phyloP scores from a whole-genome alignment of 495 filamentous ascomycete genomes.

The Arthonia radiata region DNA sequence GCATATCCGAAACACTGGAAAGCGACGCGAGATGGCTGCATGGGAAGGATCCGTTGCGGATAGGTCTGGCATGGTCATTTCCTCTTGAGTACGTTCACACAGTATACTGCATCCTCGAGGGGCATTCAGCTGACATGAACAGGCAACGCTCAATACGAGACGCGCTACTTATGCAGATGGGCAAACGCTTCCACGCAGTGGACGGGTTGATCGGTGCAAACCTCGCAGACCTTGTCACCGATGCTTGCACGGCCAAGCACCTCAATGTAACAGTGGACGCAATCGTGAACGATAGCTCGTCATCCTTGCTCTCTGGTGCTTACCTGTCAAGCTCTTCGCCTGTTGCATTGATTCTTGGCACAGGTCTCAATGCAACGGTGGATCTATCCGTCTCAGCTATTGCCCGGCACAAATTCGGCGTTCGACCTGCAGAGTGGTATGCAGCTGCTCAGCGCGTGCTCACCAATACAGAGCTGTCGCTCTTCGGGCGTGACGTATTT shows the following conservation, averaged over 20 bases:
- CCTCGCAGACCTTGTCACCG: constrained; percentile 30
- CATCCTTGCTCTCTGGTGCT: constrained; percentile 18
- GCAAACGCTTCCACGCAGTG: constrained; percentile 39
- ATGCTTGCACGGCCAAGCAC: constrained; percentile 23
- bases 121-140: neutral
- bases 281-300: constrained; percentile 18
- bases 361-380: constrained; percentile 18
- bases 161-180: constrained; percentile 35
- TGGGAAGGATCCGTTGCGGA: constrained; percentile 17
- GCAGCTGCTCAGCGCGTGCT: constrained; percentile 12
- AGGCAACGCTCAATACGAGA: constrained; percentile 31
- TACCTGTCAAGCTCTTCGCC: constrained; percentile 15
- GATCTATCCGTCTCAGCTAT: constrained; percentile 15
- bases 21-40: constrained; percentile 11
- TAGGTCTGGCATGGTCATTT: constrained; percentile 47
- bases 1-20: constrained; percentile 27
- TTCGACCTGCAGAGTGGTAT: constrained; percentile 12
- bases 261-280: constrained; percentile 16
- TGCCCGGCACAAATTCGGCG: constrained; percentile 12
- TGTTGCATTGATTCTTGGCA: constrained; percentile 19
- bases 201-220: constrained; percentile 31
- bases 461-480: constrained; percentile 20
- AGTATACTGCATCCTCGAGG: too few species aligned
- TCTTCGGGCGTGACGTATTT: constrained; percentile 19
- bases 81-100: constrained; percentile 29